Evolutionary conservation across 179 eudicot species (phyloP), one percentile per base, ranked within the genome.

Genomic region (Pouteria campechiana): DNA sequence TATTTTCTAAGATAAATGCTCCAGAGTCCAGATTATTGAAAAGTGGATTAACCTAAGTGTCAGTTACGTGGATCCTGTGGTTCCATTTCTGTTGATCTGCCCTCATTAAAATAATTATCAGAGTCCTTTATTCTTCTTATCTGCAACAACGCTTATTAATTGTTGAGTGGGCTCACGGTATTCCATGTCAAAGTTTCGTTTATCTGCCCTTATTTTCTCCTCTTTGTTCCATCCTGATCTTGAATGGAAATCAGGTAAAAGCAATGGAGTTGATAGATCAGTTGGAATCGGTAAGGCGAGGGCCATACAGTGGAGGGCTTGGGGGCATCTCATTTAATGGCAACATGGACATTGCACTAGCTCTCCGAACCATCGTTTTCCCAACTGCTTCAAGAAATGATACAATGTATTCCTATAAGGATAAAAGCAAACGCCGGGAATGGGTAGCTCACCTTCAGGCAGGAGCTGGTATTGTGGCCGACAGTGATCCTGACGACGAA

Each of bases 291-390:
- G 49, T 58, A 20, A 72, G 68, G 24, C 59, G 86, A 14, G 75
- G 82, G 16, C 61, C 80, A 24, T 62, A 70, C 35, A 67, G 78
- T 29, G 84, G 84, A 12, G 66, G 76, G 17, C 54, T 80, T 16
- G 90, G 81, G 1, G 50, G 78, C 39, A 65, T 80, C 46, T 76
- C 90, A 24, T 80, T 73, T 48, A 15, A 68, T 7, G 75, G 80
- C 5, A 70, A 79, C 36, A 79, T 79, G 80, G 69, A 73, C 38
- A 62, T 79, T 14, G 73, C 80, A 7, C 31, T 73, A 27, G 39
- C 75, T 23, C 57, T 73, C 3, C 50, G 57, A 48, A 76, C 81
- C 50, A 70, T 80, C 2, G 74, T 68, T 6, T 80, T 76, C 53
- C 82, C 79, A 3, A 70, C 79, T 16, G 46, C 46, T 4, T 40